These are phyloP conservation scores for Flaveria brownii DNA, from an alignment of 129 eudicot species.

Conservation along the genomic window DNA sequence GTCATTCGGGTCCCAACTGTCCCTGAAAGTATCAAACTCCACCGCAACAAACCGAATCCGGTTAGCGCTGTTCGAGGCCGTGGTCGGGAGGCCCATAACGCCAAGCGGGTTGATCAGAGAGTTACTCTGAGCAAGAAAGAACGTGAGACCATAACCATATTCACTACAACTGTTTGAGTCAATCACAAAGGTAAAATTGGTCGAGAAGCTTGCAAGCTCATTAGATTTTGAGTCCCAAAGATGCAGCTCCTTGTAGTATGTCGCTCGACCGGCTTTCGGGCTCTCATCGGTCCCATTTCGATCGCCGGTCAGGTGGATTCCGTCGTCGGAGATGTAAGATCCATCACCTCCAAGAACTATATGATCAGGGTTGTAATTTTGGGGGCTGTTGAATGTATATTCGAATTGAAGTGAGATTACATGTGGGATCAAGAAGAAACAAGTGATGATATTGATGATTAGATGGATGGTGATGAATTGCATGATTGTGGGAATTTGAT, in stretches of 20 bases:
- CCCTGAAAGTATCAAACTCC: conserved; percentile 49
- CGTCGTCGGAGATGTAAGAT: not conserved
- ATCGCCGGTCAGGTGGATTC: conserved; percentile 34
- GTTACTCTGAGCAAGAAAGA: conserved; percentile 37
- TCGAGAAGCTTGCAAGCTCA: conserved; percentile 37
- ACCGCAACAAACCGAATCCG: conserved; percentile 42
- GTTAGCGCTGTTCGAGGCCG: not conserved
- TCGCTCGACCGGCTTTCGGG: conserved; percentile 24
- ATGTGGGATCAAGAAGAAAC: conserved; percentile 9
- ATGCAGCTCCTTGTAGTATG: conserved; percentile 22
- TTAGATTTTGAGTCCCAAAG: conserved; percentile 38
- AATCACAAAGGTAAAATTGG: conserved; percentile 43
- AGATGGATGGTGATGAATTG: conserved; percentile 1
- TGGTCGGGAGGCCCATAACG: conserved; percentile 38
- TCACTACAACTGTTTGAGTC: conserved; percentile 5
- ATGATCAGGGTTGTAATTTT: not conserved
- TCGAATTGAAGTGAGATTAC: conserved; percentile 26
- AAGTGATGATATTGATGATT: too few species aligned
- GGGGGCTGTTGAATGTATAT: not conserved
- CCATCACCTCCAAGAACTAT: not conserved
- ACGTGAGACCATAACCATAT: conserved; percentile 45
- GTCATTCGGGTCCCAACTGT: conserved; percentile 37
- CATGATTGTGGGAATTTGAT: conserved; percentile 14
- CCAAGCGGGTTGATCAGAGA: not conserved
- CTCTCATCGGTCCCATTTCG: not conserved